Conservation (phyloP, 257 asterid genomes). For the Phtheirospermum japonicum region DNA sequence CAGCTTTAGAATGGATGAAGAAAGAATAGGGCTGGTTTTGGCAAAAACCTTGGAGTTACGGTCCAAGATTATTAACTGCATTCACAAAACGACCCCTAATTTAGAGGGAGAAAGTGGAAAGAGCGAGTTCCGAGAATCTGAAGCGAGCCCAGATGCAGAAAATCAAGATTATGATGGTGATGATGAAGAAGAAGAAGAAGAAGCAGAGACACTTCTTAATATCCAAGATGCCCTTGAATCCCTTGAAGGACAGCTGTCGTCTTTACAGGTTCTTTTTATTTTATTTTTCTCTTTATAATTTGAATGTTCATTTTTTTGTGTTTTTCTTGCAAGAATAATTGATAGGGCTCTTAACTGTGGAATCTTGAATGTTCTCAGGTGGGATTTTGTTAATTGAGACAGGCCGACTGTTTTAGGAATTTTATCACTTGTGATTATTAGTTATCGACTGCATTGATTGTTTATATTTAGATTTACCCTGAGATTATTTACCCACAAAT, state of each 20-base stretch:
- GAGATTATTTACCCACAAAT: too few relatives aligned
- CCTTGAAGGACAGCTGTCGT: conserved; percentile 74
- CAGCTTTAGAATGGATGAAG: conserved; percentile 38
- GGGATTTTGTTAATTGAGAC: too few relatives aligned
- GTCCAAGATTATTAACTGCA: conserved; percentile 47
- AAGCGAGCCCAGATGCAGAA: conserved; percentile 22
- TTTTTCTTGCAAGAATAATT: neutral
- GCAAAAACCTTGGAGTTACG: conserved; percentile 49
- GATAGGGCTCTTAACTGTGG: conserved; percentile 1
- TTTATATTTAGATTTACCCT: too few relatives aligned
- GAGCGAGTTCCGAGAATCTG: conserved; percentile 24
- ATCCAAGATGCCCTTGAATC: conserved; percentile 81
- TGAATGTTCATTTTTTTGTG: neutral
- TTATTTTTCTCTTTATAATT: neutral
- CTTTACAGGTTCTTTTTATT: conserved; percentile 56
- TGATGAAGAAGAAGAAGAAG: conserved; percentile 29
- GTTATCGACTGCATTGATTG: too few relatives aligned
- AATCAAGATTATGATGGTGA: conserved; percentile 31
- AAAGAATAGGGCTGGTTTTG: conserved; percentile 45
- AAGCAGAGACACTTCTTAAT: conserved; percentile 55
- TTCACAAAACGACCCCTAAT: conserved; percentile 29
- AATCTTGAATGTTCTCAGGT: conserved; percentile 9
- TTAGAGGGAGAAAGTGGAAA: conserved; percentile 26
- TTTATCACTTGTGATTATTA: too few relatives aligned
- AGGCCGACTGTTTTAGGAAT: too few relatives aligned